These are phyloP conservation scores for Fusarium sp. DNA, from an alignment of 2,329 filamentous ascomycete genomes.

Conservation along the genomic window DNA sequence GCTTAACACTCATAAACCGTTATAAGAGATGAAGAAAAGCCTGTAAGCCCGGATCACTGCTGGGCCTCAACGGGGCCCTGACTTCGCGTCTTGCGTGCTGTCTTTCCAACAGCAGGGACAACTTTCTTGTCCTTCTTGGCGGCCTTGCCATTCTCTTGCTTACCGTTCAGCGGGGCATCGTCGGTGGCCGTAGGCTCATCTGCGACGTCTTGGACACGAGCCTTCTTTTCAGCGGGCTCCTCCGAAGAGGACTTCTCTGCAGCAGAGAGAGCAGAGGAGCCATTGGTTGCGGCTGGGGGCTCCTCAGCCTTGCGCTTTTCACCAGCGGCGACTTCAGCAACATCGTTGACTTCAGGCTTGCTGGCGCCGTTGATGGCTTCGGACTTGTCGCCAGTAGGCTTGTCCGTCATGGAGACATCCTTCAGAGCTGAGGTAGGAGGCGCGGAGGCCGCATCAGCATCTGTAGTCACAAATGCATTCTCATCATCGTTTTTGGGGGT, in stretches of 20 bases:
- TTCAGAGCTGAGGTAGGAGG: constrained; percentile 42
- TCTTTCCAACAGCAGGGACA: constrained; percentile 52
- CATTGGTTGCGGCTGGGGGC: constrained; percentile 43
- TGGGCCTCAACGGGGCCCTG: constrained; percentile 56
- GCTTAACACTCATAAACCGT: constrained; percentile 21
- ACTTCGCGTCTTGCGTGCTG: constrained; percentile 59
- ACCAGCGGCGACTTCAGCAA: constrained; percentile 39
- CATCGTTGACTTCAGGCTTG: constrained; percentile 38
- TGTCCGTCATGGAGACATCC: constrained; percentile 37
- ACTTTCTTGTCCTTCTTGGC: constrained; percentile 57
- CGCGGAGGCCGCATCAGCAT: constrained; percentile 42
- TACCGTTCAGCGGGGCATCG: constrained; percentile 45
- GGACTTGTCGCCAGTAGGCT: constrained; percentile 25
- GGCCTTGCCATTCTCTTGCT: constrained; percentile 44
- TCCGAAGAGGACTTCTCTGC: constrained; percentile 48
- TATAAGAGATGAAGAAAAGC: constrained; percentile 8
- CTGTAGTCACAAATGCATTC: constrained; percentile 45
- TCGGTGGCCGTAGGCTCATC: constrained; percentile 40
- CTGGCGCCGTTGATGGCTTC: constrained; percentile 37
- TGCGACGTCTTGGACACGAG: constrained; percentile 55
- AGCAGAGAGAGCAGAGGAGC: constrained; percentile 12
- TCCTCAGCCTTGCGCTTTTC: constrained; percentile 60
- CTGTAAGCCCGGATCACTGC: neutral
- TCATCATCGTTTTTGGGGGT: constrained; percentile 45
- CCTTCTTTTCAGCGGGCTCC: constrained; percentile 57